Conservation (phyloP, 2,329 filamentous ascomycete species). For the Dichotomopilus funicola region DNA sequence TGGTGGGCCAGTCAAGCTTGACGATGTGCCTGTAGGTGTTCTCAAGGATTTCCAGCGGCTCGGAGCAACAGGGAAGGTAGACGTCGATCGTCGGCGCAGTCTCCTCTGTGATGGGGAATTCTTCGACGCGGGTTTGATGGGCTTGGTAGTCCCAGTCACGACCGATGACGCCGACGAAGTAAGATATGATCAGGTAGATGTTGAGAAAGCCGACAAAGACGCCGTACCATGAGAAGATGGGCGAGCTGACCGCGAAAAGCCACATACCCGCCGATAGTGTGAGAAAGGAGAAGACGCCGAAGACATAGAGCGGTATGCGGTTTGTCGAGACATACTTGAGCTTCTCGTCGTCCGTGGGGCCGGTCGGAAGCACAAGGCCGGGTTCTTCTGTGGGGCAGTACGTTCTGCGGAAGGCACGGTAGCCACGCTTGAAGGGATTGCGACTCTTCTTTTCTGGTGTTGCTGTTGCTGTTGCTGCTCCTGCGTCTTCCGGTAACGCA, state of each 20-base stretch:
- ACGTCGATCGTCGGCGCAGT: slow-evolving; percentile 36
- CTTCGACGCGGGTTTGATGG: slow-evolving; percentile 29
- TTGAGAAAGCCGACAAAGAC: slow-evolving; percentile 34
- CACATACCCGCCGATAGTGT: slow-evolving; percentile 37
- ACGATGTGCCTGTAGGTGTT: slow-evolving; percentile 23
- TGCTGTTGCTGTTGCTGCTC: neutral
- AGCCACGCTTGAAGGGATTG: slow-evolving; percentile 23
- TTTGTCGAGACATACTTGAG: slow-evolving; percentile 34
- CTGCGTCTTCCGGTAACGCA: slow-evolving; percentile 8
- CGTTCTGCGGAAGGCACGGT: slow-evolving; percentile 25
- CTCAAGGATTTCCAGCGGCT: slow-evolving; percentile 32
- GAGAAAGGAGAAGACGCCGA: slow-evolving; percentile 35
- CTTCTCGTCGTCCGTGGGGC: slow-evolving; percentile 36
- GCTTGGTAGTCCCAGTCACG: slow-evolving; percentile 33
- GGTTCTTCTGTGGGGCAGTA: slow-evolving; percentile 32
- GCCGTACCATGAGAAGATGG: slow-evolving; percentile 34
- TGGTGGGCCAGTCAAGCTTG: slow-evolving; percentile 31
- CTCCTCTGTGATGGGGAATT: slow-evolving; percentile 28
- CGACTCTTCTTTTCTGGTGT: slow-evolving; percentile 11
- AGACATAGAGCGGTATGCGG: slow-evolving; percentile 34
- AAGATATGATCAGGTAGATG: slow-evolving; percentile 36
- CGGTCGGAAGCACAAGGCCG: slow-evolving; percentile 30
- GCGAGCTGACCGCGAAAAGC: slow-evolving; percentile 34
- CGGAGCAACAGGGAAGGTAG: slow-evolving; percentile 37
- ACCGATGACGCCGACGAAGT: slow-evolving; percentile 34